phyloP scores from a whole-genome alignment of 1,284 basidiomycete genomes.

The Leucoagaricus sp. region DNA sequence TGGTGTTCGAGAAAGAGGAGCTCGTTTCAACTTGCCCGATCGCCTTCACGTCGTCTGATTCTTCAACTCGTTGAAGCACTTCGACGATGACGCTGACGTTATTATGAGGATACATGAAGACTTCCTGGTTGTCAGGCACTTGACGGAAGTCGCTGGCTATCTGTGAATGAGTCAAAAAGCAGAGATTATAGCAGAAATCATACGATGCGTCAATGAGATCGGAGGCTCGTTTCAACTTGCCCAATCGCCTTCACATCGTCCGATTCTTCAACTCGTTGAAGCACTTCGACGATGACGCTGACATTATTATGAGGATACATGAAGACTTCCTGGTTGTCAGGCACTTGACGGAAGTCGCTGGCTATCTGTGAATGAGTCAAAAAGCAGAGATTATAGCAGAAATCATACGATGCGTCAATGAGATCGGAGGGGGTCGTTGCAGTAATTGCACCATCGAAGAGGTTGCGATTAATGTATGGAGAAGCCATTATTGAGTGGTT shows the following conservation, averaged over 20 bases:
- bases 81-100: conserved; percentile 86
- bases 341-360: conserved; percentile 47
- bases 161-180: conserved; percentile 8
- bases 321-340: conserved; percentile 97
- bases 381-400: background rate
- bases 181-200: background rate
- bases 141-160: conserved; percentile 78
- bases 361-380: background rate
- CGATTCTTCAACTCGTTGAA: conserved; percentile 69
- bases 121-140: conserved; percentile 97
- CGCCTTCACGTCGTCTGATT: conserved; percentile 58
- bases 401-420: conserved; percentile 84
- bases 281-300: conserved; percentile 86
- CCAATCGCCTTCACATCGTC: conserved; percentile 66
- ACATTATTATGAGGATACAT: conserved; percentile 69
- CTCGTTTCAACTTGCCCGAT: conserved; percentile 54
- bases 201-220: too few relatives aligned
- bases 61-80: conserved; percentile 75
- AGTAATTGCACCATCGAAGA: conserved; percentile 85
- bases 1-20: conserved; percentile 14
- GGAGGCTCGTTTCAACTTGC: conserved; percentile 40
- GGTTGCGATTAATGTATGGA: conserved; percentile 31
- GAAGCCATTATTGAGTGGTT: background rate
- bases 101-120: conserved; percentile 76
- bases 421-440: conserved; percentile 59